Percentiles rank a stretch among this genome's conserved stretches.
Conservation (phyloP, 371 early-diverging fungal genomes). For the Lichtheimia ornata region DNA sequence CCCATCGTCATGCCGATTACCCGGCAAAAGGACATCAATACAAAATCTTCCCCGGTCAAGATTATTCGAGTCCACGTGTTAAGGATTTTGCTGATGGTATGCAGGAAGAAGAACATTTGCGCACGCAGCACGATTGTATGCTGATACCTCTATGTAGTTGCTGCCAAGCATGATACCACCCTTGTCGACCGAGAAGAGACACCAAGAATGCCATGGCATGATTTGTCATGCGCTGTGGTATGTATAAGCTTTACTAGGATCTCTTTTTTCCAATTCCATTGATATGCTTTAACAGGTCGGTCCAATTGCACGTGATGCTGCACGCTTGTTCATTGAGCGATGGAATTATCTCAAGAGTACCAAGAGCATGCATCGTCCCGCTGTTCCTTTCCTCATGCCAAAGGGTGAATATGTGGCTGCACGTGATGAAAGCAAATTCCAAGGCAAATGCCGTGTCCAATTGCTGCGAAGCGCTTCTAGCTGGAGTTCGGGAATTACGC, state of each 20-base stretch:
- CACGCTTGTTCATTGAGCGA: slow-evolving; percentile 88
- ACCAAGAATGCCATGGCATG: slow-evolving; percentile 97
- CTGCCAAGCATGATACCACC: slow-evolving; percentile 53
- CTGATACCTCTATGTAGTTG: slow-evolving; percentile 17
- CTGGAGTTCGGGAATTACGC: slow-evolving; percentile 71
- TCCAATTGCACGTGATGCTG: slow-evolving; percentile 80
- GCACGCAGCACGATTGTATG: not conserved
- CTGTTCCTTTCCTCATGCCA: slow-evolving; percentile 77
- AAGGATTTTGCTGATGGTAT: slow-evolving; percentile 85
- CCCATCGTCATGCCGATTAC: slow-evolving; percentile 80
- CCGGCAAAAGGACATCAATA: slow-evolving; percentile 48
- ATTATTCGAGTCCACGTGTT: slow-evolving; percentile 91
- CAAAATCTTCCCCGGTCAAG: slow-evolving; percentile 80
- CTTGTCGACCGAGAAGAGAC: slow-evolving; percentile 60
- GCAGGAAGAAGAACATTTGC: not conserved
- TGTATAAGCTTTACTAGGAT: slow-evolving; percentile 12
- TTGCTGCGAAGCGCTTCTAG: slow-evolving; percentile 64
- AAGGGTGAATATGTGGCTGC: slow-evolving; percentile 79
- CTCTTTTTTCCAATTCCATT: not conserved
- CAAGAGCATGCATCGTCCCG: slow-evolving; percentile 64
- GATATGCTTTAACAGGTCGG: slow-evolving; percentile 48
- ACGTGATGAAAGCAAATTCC: slow-evolving; percentile 67
- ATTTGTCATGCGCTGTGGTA: slow-evolving; percentile 77
- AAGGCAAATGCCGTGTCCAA: slow-evolving; percentile 72
- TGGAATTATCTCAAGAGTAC: slow-evolving; percentile 86